Conservation (phyloP, 768 basidiomycete genomes). For the Neoboletus brunneissimus region DNA sequence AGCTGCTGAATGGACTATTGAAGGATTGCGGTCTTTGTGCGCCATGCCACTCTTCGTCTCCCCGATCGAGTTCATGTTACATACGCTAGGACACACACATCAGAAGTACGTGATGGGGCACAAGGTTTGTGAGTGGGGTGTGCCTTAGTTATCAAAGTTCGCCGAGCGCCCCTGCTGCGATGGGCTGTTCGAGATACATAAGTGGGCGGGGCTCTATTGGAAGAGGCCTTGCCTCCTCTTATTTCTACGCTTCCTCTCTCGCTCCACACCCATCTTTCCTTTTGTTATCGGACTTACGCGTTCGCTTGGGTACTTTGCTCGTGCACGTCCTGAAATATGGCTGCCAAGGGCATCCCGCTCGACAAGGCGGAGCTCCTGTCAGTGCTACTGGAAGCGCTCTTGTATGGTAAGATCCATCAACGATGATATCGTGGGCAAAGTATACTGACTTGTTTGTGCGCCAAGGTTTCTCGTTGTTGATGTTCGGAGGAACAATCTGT, state of each 20-base stretch:
- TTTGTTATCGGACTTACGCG: neutral
- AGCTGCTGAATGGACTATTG: neutral
- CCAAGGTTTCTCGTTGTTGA: slow-evolving; percentile 36
- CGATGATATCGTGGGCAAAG: neutral
- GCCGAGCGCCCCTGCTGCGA: neutral
- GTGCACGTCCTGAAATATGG: neutral
- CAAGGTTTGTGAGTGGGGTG: neutral
- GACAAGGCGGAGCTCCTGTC: slow-evolving; percentile 24
- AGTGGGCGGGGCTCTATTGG: neutral
- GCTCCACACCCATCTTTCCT: neutral
- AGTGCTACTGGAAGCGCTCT: slow-evolving; percentile 13
- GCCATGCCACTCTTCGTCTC: neutral
- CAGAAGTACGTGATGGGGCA: too few relatives aligned
- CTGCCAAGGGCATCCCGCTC: slow-evolving; percentile 1
- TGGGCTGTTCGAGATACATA: neutral
- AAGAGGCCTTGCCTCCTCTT: neutral
- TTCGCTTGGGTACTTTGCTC: neutral
- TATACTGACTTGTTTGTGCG: neutral
- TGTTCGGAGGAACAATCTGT: slow-evolving; percentile 34
- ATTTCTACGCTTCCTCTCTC: too few relatives aligned
- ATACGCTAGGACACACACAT: too few relatives aligned
- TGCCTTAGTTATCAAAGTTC: neutral
- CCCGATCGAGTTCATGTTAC: neutral
- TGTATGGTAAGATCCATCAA: slow-evolving; percentile 16
- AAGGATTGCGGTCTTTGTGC: neutral